Base-by-base conservation (phyloP, 2,329 filamentous ascomycete genomes). In the Lecanicillium sp. region DNA sequence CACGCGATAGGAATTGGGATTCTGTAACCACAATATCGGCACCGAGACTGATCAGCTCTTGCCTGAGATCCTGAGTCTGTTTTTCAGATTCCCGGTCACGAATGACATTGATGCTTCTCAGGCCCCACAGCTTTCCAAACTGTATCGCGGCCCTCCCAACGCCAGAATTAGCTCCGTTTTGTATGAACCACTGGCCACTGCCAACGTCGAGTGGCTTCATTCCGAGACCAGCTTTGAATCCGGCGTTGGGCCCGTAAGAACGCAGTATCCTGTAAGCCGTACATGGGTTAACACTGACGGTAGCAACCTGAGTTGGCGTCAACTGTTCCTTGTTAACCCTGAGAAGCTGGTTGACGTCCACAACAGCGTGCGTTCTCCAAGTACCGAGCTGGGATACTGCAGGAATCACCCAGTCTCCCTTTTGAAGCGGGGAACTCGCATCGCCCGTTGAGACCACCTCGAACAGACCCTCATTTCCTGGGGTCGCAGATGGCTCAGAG, bases 401-500 rank as follows among this genome's bases (percentile, higher is more conserved):
- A 62, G 94, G 90, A 45, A 96, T 85, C 8, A 94, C 90, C 89
- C 92, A 96, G 58, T 98, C 90, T 42, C 90, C 92, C 49, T 75
- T 81, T 16, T 68, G 55, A 17, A 94, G 64, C 3, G 53, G 51
- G 1, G 59, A 55, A 9, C 70, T 73, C 16, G 65, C 64, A 1
- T 75, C 70, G 1, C 87, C 83, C 2, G 78, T 67, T 2, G 80
- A 71, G 16, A 87, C 64, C n/a, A 96, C 82, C 61, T 96, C 87
- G 49, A 94, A 94, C 29, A 90, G 86, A 33, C 85, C 94, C 60
- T 98, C 94, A 57, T 95, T 96, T 18, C 88, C 88, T 2, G 79
- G 83, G 2, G 92, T 76, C 1, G 86, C 85, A 7, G 83, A 77
- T 3, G 89, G 87, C 17, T 79, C 68, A 1, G 78, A 49, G 0